Evolutionary conservation across 208 protist genomes (phyloP), one percentile per base, ranked within the genome.

Genomic region (Wallacemonas sp.): DNA sequence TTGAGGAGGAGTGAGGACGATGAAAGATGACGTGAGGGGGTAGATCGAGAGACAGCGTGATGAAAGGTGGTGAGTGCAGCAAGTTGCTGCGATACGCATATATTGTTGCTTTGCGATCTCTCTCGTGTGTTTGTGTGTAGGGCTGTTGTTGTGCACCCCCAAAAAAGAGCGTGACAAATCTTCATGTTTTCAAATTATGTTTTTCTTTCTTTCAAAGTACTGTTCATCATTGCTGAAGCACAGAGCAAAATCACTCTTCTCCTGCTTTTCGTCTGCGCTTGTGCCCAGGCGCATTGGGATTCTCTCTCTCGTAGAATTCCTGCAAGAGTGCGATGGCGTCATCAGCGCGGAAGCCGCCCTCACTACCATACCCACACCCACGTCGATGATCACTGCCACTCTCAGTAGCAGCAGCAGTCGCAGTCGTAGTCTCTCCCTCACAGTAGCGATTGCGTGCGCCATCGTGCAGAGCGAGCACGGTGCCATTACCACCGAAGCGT

Each of bases 401-500:
- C 30, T 36, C 21, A 22, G 6, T 17, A 6, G n/a, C 12, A n/a
- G n/a, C 44, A 38, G 3, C n/a, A 24, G 6, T 31, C 17, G 4
- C 30, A 59, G n/a, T 21, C 34, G 17, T 62, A 36, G 34, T 41
- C 11, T 6, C n/a, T n/a, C n/a, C n/a, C n/a, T n/a, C n/a, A n/a
- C n/a, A n/a, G 59, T 44, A 28, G 21, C 1, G 2, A 34, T 58
- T 44, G 9, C 8, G 31, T 2, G 17, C 22, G 19, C 28, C 44
- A 0, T 75, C 58, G 51, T 97, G 87, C 31, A 98, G 46, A 17
- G 68, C 15, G 2, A 97, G 42, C 0, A 98, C 82, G 1, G 92
- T 91, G n/a, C 96, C 95, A 76, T 92, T 96, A 1, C 97, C 97
- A 24, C 97, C 97, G 82, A 99, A 99, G 21, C 95, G 84, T 17